These are phyloP conservation scores for Epichloe sibirici DNA, from an alignment of 2,329 filamentous ascomycete species.

Conservation along the genomic window DNA sequence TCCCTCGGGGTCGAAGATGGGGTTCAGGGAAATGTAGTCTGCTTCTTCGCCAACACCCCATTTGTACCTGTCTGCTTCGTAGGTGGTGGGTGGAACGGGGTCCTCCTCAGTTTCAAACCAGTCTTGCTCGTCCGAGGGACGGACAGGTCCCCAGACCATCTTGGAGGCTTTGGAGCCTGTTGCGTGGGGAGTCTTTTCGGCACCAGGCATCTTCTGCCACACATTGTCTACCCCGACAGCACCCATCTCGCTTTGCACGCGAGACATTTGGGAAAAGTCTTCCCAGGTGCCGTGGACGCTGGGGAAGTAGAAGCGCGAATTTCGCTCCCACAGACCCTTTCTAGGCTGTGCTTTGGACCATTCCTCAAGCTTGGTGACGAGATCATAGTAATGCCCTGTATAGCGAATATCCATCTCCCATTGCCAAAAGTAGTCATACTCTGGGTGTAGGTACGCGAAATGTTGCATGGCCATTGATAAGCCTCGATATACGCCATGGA, in stretches of 20 bases:
- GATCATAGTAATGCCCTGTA: conserved; percentile 73
- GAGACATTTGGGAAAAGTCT: conserved; percentile 62
- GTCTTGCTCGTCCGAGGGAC: conserved; percentile 54
- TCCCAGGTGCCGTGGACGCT: conserved; percentile 67
- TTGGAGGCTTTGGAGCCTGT: conserved; percentile 35
- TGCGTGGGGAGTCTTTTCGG: conserved; percentile 24
- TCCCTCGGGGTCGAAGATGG: conserved; percentile 78
- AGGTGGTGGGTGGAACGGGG: conserved; percentile 53
- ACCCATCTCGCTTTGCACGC: conserved; percentile 62
- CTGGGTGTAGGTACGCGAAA: conserved; percentile 77
- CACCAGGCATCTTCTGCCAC: conserved; percentile 42
- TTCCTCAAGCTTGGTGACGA: conserved; percentile 54
- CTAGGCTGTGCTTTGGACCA: conserved; percentile 65
- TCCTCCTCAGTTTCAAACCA: conserved; percentile 65
- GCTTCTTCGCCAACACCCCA: conserved; percentile 90
- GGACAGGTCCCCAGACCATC: conserved; percentile 73
- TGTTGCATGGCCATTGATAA: conserved; percentile 91
- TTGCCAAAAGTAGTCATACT: conserved; percentile 88
- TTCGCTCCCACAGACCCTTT: conserved; percentile 73
- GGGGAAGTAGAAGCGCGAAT: conserved; percentile 65
- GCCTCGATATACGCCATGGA: conserved; percentile 87
- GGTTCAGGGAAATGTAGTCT: conserved; percentile 83
- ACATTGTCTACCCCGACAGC: conserved; percentile 53
- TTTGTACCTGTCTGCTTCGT: conserved; percentile 67
- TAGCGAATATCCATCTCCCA: conserved; percentile 93